A percentile compares a stretch with the other conserved stretches of the same genome.
These are phyloP conservation scores for Phytopythium oedochilum DNA, from an alignment of 352 stramenopile species.

Conservation along the genomic window DNA sequence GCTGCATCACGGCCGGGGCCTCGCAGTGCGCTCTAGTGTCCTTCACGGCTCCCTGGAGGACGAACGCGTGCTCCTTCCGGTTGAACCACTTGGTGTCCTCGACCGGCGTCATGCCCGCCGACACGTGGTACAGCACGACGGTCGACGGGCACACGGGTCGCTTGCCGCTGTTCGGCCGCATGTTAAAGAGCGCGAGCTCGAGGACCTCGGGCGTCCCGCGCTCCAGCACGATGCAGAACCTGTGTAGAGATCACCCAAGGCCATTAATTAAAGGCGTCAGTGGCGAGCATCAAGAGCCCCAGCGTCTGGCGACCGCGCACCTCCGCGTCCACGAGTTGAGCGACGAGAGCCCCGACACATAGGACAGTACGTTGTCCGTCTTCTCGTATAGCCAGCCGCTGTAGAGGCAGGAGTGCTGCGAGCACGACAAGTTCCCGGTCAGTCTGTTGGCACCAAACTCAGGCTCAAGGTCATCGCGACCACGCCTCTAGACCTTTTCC, in stretches of 20 bases:
- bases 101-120: conserved; percentile 29
- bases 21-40: conserved; percentile 27
- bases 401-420: conserved; percentile 48
- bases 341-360: conserved; percentile 49
- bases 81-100: conserved; percentile 72
- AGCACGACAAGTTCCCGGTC: no score
- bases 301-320: neutral
- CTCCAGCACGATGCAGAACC: conserved; percentile 67
- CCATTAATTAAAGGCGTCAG: neutral
- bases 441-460: no score
- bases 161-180: conserved; percentile 29
- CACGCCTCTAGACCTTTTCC: conserved; percentile 34
- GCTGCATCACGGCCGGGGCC: conserved; percentile 19
- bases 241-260: no score
- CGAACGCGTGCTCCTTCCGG: conserved; percentile 57
- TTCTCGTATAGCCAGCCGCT: conserved; percentile 63
- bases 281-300: neutral
- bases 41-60: conserved; percentile 28
- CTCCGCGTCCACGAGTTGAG: conserved; percentile 59
- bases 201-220: conserved; percentile 49
- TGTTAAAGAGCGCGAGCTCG: conserved; percentile 69
- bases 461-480: no score
- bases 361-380: conserved; percentile 56
- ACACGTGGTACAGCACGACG: conserved; percentile 60
- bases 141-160: conserved; percentile 49